phyloP scores from a whole-genome alignment of 331 rosid genomes.

The Quercus tomentella region DNA sequence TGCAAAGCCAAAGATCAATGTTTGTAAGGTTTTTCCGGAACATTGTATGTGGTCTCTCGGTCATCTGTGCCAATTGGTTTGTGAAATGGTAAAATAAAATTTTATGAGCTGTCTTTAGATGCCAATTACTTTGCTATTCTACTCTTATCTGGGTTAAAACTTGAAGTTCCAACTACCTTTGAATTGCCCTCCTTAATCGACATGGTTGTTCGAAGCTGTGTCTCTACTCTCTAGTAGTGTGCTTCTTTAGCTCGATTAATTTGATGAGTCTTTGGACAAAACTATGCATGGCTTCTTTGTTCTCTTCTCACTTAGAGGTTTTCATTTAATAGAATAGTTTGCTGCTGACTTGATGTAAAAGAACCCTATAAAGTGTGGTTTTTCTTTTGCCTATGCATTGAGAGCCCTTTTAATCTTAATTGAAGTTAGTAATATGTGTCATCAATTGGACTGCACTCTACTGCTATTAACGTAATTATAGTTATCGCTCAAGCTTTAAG shows the following conservation, averaged over 20 bases:
- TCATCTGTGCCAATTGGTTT: background rate
- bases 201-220: background rate
- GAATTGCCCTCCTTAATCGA: background rate
- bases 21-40: background rate
- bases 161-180: background rate
- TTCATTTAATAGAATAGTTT: background rate
- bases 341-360: background rate
- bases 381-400: background rate
- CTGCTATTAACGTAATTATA: background rate
- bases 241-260: background rate
- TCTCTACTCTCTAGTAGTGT: background rate
- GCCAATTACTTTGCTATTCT: background rate
- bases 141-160: background rate
- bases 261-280: background rate
- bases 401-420: background rate
- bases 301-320: background rate
- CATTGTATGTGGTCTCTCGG: background rate
- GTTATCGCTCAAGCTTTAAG: background rate
- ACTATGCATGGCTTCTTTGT: background rate
- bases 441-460: background rate
- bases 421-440: background rate
- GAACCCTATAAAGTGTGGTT: background rate
- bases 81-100: background rate
- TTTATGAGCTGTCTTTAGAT: background rate
- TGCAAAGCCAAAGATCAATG: background rate